Conservation (phyloP, 23 red algal species). For the Pyropia yezoensis region DNA sequence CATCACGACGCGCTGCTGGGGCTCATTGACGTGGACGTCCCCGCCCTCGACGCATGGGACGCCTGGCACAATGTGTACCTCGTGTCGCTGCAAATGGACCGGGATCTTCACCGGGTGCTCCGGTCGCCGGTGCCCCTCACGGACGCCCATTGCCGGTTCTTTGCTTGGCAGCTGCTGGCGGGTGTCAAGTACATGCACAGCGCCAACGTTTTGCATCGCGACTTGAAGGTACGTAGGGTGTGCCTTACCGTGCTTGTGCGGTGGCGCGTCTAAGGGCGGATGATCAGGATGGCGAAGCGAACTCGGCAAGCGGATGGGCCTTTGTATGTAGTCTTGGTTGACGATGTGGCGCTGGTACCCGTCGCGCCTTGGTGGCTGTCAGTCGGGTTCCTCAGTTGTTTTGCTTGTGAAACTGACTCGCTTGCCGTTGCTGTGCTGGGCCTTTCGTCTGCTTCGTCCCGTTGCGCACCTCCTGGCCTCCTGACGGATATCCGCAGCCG, state of each 20-base stretch:
- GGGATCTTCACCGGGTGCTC: conserved; percentile 75
- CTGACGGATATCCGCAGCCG: conserved; percentile 5
- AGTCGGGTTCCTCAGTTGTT: too few relatives aligned
- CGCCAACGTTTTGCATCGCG: conserved; percentile 80
- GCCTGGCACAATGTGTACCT: conserved; percentile 84
- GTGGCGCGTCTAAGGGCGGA: too few relatives aligned
- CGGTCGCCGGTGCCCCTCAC: conserved; percentile 53
- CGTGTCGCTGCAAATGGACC: conserved; percentile 91
- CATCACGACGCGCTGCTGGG: conserved; percentile 87
- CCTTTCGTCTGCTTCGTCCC: too few relatives aligned
- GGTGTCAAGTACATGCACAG: conserved; percentile 80
- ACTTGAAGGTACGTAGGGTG: conserved; percentile 40
- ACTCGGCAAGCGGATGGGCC: too few relatives aligned
- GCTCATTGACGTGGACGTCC: conserved; percentile 69
- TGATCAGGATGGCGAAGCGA: too few relatives aligned
- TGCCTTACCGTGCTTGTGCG: too few relatives aligned
- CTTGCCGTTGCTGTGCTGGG: too few relatives aligned
- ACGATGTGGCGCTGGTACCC: too few relatives aligned
- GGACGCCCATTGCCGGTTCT: conserved; percentile 60
- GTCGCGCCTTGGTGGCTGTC: too few relatives aligned
- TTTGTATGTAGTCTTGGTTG: too few relatives aligned
- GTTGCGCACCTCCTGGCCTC: too few relatives aligned
- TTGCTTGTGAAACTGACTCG: too few relatives aligned
- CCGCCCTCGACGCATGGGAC: conserved; percentile 35
- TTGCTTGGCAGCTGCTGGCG: conserved; percentile 87